phyloP scores from a whole-genome alignment of 2,329 filamentous ascomycete species.

The Colletotrichum costaricense region DNA sequence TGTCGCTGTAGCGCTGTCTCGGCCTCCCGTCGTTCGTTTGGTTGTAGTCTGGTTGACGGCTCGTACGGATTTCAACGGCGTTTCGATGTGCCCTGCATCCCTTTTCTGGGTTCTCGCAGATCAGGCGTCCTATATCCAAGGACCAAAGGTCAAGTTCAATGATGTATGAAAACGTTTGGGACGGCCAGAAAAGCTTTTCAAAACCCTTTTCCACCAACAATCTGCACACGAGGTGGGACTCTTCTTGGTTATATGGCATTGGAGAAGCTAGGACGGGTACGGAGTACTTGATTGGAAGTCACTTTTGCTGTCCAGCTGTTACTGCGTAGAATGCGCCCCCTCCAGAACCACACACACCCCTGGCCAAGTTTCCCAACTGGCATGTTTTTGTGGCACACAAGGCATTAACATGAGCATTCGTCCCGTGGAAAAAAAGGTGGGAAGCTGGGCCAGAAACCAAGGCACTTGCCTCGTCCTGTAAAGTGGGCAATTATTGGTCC shows the following conservation, averaged over 20 bases:
- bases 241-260: slow-evolving; percentile 19
- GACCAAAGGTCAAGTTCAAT: background rate
- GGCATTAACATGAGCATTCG: slow-evolving; percentile 26
- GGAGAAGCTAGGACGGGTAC: background rate
- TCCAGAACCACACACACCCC: slow-evolving; percentile 14
- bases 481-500: slow-evolving; percentile 32
- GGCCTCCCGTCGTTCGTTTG: slow-evolving; percentile 6
- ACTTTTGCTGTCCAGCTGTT: slow-evolving; percentile 16
- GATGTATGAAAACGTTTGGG: background rate
- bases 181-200: slow-evolving; percentile 25
- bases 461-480: slow-evolving; percentile 21
- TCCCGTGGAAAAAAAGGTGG: slow-evolving; percentile 20
- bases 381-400: background rate
- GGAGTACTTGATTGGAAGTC: slow-evolving; percentile 21
- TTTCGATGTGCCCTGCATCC: background rate
- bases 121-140: background rate
- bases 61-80: slow-evolving; percentile 6
- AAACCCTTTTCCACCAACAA: background rate
- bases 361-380: background rate
- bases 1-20: slow-evolving; percentile 20
- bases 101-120: background rate
- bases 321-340: background rate
- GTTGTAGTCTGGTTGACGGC: background rate
- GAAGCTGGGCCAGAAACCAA: slow-evolving; percentile 15
- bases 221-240: slow-evolving; percentile 18